Percentiles rank a stretch among this genome's conserved stretches.
Evolutionary conservation across 192 early-diverging fungal species (phyloP).

Genomic region (Coemansia sp.): DNA sequence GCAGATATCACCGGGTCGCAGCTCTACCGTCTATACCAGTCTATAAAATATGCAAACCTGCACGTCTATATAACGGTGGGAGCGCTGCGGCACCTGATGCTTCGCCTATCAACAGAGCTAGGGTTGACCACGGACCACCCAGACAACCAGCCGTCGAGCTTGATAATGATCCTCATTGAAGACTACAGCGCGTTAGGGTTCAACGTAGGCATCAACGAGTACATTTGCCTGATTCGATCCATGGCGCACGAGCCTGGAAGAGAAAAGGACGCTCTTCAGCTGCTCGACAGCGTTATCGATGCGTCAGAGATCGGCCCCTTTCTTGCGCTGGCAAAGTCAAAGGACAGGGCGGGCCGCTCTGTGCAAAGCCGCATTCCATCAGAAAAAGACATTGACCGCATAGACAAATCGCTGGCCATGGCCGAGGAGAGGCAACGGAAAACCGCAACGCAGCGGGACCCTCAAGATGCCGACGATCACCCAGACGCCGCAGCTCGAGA

Average conservation of each 20-base stretch:
- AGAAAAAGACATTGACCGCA: constrained; percentile 40
- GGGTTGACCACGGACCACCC: background rate
- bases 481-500: constrained; percentile 1
- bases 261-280: constrained; percentile 33
- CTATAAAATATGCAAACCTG: constrained; percentile 13
- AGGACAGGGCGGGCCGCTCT: background rate
- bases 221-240: constrained; percentile 32
- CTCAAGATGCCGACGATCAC: background rate
- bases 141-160: constrained; percentile 13
- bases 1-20: constrained; percentile 5
- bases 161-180: constrained; percentile 23
- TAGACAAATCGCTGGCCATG: constrained; percentile 15
- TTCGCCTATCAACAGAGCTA: constrained; percentile 15
- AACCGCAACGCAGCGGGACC: background rate
- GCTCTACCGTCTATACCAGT: constrained; percentile 12
- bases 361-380: constrained; percentile 21
- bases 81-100: constrained; percentile 33
- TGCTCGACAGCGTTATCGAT: constrained; percentile 39
- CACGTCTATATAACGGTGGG: constrained; percentile 32
- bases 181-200: constrained; percentile 39
- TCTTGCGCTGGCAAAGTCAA: constrained; percentile 5
- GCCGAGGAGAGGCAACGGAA: constrained; percentile 5
- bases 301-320: constrained; percentile 38
- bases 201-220: constrained; percentile 19
- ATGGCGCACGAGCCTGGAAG: constrained; percentile 36